These are phyloP conservation scores for Alternaria metachromatica DNA, from an alignment of 2,329 filamentous ascomycete genomes.

Conservation along the genomic window DNA sequence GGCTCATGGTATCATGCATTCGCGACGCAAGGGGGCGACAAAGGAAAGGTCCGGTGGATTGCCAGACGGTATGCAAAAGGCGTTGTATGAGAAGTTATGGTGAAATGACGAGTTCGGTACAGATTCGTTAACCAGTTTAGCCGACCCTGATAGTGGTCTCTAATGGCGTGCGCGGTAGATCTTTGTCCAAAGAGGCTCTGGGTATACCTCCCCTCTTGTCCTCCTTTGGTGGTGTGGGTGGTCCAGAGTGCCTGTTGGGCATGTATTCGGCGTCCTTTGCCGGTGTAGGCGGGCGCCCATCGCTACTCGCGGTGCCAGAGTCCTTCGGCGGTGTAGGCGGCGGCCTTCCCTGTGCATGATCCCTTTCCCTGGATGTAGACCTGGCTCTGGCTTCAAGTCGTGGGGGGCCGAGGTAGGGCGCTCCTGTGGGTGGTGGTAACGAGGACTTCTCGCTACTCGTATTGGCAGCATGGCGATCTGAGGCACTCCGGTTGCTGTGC, in stretches of 20 bases:
- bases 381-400: slow-evolving; percentile 15
- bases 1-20: slow-evolving; percentile 33
- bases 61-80: slow-evolving; percentile 4
- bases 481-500: slow-evolving; percentile 57
- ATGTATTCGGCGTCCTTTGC: slow-evolving; percentile 43
- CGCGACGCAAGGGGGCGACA: slow-evolving; percentile 7
- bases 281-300: slow-evolving; percentile 44
- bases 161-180: slow-evolving; percentile 44
- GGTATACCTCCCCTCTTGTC: slow-evolving; percentile 29
- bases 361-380: slow-evolving; percentile 27
- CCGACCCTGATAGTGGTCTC: slow-evolving; percentile 44
- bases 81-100: neutral
- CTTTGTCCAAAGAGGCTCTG: slow-evolving; percentile 36
- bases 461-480: slow-evolving; percentile 20
- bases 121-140: slow-evolving; percentile 15
- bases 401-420: slow-evolving; percentile 19
- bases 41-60: neutral
- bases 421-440: slow-evolving; percentile 31
- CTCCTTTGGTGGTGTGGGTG: slow-evolving; percentile 52
- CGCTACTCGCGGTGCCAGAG: slow-evolving; percentile 27
- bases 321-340: slow-evolving; percentile 57
- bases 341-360: slow-evolving; percentile 42
- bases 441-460: slow-evolving; percentile 12
- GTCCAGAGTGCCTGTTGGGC: slow-evolving; percentile 36
- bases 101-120: neutral